These are phyloP conservation scores for Salisapilia sapeloensis DNA, from an alignment of 352 stramenopile genomes.

Conservation along the genomic window DNA sequence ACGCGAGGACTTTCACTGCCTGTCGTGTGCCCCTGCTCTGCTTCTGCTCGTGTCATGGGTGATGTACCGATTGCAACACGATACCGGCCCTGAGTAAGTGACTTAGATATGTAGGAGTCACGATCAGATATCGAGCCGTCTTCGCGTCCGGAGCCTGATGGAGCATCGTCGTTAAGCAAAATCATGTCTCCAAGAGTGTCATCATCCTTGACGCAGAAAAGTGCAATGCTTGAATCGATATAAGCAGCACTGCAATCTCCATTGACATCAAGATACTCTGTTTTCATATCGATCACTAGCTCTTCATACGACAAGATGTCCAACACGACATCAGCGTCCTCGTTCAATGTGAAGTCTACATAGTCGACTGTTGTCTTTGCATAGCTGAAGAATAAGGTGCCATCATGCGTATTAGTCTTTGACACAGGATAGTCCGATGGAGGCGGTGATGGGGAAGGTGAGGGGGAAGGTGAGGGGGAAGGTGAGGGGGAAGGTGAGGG, in stretches of 20 bases:
- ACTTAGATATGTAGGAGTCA: slow-evolving; percentile 34
- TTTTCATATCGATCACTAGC: slow-evolving; percentile 3
- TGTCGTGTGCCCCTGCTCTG: slow-evolving; percentile 18
- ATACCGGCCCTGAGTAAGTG: slow-evolving; percentile 22
- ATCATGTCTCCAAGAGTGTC: slow-evolving; percentile 9
- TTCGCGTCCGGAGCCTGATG: slow-evolving; percentile 13
- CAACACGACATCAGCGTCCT: slow-evolving; percentile 21
- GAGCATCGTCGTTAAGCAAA: slow-evolving; percentile 26
- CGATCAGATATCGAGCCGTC: slow-evolving; percentile 33
- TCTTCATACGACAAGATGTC: slow-evolving; percentile 53
- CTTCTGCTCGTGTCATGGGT: slow-evolving; percentile 21
- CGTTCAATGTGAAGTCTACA: slow-evolving; percentile 28
- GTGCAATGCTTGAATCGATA: slow-evolving; percentile 38
- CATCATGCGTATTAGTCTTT: slow-evolving; percentile 22
- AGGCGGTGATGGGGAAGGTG: background rate
- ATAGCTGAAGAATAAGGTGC: slow-evolving; percentile 37
- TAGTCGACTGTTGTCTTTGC: slow-evolving; percentile 45
- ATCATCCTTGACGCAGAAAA: slow-evolving; percentile 19
- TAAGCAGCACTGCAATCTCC: slow-evolving; percentile 48
- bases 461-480: slow-evolving; percentile 1
- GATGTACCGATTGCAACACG: slow-evolving; percentile 35
- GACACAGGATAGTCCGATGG: too few relatives aligned
- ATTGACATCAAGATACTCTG: slow-evolving; percentile 36
- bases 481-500: slow-evolving; percentile 4
- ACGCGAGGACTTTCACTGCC: slow-evolving; percentile 16